Conservation (phyloP, 176 grass and related monocot genomes). For the Raddia distichophylla region DNA sequence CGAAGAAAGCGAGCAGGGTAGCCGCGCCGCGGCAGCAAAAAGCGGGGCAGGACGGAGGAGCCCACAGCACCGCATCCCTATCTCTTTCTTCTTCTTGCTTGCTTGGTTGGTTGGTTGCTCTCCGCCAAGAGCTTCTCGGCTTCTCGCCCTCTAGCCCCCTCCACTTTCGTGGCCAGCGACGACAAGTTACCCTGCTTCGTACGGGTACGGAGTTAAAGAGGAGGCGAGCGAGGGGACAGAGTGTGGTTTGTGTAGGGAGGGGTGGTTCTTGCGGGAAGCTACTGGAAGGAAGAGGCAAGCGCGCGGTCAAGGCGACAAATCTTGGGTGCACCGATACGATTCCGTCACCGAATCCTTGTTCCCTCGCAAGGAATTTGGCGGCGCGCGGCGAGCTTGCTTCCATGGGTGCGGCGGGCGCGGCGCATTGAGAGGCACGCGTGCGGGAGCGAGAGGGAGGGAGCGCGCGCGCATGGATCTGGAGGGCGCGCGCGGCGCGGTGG, state of each 20-base stretch:
- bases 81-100: constrained; percentile 14
- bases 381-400: not conserved
- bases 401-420: constrained; percentile 36
- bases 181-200: constrained; percentile 27
- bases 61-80: constrained; percentile 38
- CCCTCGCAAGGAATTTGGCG: constrained; percentile 30
- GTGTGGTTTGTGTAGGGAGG: not conserved
- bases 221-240: constrained; percentile 1
- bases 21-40: constrained; percentile 17
- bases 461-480: constrained; percentile 66
- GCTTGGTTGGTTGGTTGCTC: constrained; percentile 33
- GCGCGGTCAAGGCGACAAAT: constrained; percentile 43
- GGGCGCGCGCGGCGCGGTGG: constrained; percentile 30
- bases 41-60: not conserved
- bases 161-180: constrained; percentile 41
- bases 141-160: no score
- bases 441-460: no score
- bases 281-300: constrained; percentile 27
- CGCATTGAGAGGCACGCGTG: constrained; percentile 49
- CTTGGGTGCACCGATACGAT: constrained; percentile 31
- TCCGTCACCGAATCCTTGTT: constrained; percentile 21
- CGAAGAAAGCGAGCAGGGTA: not conserved
- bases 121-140: not conserved
- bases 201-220: not conserved
- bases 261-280: constrained; percentile 35